phyloP scores from a whole-genome alignment of 2,329 filamentous ascomycete genomes.

The Verticillium nonalfalfae region DNA sequence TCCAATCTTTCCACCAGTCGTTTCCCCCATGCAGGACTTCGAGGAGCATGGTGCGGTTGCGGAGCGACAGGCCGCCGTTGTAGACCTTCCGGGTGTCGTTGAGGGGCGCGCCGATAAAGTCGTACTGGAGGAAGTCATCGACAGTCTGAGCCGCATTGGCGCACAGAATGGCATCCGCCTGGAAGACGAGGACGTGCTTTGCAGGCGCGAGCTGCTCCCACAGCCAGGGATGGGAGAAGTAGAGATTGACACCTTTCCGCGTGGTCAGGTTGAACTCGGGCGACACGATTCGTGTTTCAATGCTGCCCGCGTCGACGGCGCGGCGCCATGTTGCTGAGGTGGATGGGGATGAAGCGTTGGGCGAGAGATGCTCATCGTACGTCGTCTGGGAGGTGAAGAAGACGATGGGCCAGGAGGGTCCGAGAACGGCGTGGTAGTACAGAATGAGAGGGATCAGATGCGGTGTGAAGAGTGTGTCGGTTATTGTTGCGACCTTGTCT shows the following conservation, averaged over 20 bases:
- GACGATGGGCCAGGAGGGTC: slow-evolving; percentile 35
- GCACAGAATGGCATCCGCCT: slow-evolving; percentile 30
- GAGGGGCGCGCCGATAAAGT: slow-evolving; percentile 21
- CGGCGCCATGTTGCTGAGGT: slow-evolving; percentile 23
- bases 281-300: not conserved
- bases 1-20: not conserved
- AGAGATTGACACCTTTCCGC: not conserved
- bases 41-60: slow-evolving; percentile 19
- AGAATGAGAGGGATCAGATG: slow-evolving; percentile 28
- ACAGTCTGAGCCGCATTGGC: slow-evolving; percentile 16
- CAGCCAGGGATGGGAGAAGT: slow-evolving; percentile 24
- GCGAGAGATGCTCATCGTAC: slow-evolving; percentile 10
- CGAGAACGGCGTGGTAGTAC: slow-evolving; percentile 31
- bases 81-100: slow-evolving; percentile 12
- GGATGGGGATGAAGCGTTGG: slow-evolving; percentile 27
- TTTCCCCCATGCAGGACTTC: slow-evolving; percentile 3
- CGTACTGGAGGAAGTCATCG: slow-evolving; percentile 29
- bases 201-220: slow-evolving; percentile 27
- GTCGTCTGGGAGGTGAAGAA: slow-evolving; percentile 30
- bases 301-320: slow-evolving; percentile 4
- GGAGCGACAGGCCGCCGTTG: slow-evolving; percentile 25
- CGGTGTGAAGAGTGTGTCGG: slow-evolving; percentile 18
- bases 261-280: not conserved
- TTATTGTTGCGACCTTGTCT: slow-evolving; percentile 24
- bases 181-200: slow-evolving; percentile 27